Percentiles rank a stretch among this genome's conserved stretches.
Evolutionary conservation across 305 asterid species (phyloP).

Genomic region (Fraxinus ornus): DNA sequence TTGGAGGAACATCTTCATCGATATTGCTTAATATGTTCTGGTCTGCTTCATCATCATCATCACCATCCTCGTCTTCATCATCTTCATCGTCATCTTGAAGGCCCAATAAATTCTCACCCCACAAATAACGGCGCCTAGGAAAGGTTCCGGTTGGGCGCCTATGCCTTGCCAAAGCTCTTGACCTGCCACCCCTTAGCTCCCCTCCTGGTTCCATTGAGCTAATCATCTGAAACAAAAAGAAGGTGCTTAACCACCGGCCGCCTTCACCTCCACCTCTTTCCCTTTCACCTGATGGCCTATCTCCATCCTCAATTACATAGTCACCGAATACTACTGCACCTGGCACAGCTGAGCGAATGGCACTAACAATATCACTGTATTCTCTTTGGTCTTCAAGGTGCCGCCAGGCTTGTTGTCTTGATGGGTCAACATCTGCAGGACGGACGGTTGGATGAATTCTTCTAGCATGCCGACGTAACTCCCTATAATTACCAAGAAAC

Average conservation of each 20-base stretch:
- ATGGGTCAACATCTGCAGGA: constrained; percentile 84
- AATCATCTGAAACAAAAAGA: constrained; percentile 81
- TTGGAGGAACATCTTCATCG: constrained; percentile 41
- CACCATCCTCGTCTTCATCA: constrained; percentile 28
- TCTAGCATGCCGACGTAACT: constrained; percentile 83
- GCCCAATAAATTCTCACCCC: constrained; percentile 75
- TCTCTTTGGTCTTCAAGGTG: constrained; percentile 80
- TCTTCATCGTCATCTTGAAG: constrained; percentile 37
- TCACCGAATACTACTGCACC: constrained; percentile 88
- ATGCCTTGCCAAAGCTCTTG: constrained; percentile 58
- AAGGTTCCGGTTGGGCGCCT: constrained; percentile 51
- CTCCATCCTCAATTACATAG: constrained; percentile 77
- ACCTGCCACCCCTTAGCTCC: constrained; percentile 59
- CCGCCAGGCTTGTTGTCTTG: constrained; percentile 79
- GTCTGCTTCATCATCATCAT: constrained; percentile 41
- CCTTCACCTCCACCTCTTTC: constrained; percentile 50
- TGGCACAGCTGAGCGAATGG: constrained; percentile 81
- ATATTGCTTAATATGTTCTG: constrained; percentile 40
- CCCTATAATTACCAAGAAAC: constrained; percentile 69
- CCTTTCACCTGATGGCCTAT: constrained; percentile 50
- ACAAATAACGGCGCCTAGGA: constrained; percentile 67
- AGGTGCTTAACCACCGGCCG: constrained; percentile 63
- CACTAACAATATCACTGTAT: constrained; percentile 77
- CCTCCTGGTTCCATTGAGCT: constrained; percentile 60
- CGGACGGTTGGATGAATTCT: constrained; percentile 77